Evolutionary conservation across 108 stramenopile species (phyloP), one percentile per base, ranked within the genome.

Genomic region (Schizochytrium sp.): DNA sequence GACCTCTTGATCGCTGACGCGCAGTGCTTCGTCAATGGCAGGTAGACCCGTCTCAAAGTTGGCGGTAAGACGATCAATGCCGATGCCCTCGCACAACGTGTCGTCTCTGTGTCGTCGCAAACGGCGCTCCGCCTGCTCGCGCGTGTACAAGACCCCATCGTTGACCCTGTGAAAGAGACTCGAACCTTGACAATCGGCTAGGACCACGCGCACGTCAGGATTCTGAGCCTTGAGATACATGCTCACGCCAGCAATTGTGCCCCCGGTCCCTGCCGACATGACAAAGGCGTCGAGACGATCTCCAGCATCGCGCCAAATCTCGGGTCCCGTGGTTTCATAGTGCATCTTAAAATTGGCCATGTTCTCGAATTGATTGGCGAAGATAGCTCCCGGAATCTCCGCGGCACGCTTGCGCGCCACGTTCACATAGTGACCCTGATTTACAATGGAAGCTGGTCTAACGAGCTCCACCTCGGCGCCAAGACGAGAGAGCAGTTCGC

Each of bases 231-330:
- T 95, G 53, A 96, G 92, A 90, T 90, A 96, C 91, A 92, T 92
- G 72, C 93, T 93, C 87, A 93, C 93, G 76, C 96, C 96, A 21
- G 96, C 95, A 29, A 96, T 69, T 14, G 96, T 97, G 3, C 96
- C 96, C 21, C 96, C 96, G 0, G 96, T 96, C 60, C 96, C 96
- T 48, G 94, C 94, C 6, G 95, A 95, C 44, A 90, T 89, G 25
- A 96, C 91, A 34, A 95, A 95, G 48, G 94, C 88, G 89, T 96
- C 95, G 58, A 95, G 47, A 5, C 43, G 53, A 47, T 93, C 94
- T 63, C 93, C 94, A 25, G 93, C 93, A 72, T 95, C 94, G n/a
- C 83, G 60, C 95, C 95, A 95, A 88, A 96, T 95, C 88, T 96
- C 96, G 10, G 95, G 95, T 3, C 95, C 96, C 4, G 96, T 96